These are phyloP conservation scores for Turritis glabra DNA, from an alignment of 345 rosid genomes.

Conservation along the genomic window DNA sequence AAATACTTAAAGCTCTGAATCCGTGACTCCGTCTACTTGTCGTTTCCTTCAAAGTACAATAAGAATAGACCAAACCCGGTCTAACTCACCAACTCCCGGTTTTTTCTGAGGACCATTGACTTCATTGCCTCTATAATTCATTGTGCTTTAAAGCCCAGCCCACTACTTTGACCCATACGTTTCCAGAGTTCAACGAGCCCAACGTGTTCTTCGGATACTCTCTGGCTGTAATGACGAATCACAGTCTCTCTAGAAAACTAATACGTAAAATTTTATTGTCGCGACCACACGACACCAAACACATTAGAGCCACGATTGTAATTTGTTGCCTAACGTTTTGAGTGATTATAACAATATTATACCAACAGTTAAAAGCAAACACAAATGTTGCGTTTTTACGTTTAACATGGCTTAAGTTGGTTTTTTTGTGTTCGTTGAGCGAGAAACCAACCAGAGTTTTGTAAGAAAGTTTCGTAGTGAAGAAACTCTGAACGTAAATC, in stretches of 20 bases:
- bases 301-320: no score
- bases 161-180: background rate
- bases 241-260: no score
- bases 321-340: no score
- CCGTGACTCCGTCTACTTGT: constrained; percentile 34
- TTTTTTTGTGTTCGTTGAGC: background rate
- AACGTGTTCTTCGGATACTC: no score
- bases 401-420: background rate
- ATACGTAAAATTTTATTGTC: no score
- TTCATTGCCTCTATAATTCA: no score
- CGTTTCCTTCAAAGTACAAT: constrained; percentile 10
- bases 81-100: constrained; percentile 20
- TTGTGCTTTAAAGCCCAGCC: constrained; percentile 10
- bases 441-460: background rate
- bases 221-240: no score
- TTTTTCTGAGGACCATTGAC: background rate
- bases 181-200: background rate
- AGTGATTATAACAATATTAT: no score
- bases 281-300: no score
- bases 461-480: background rate
- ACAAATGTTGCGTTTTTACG: background rate
- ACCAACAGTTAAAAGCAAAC: no score
- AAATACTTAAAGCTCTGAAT: constrained; percentile 2
- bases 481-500: background rate
- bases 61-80: constrained; percentile 20